Evolutionary conservation across 768 basidiomycete species (phyloP), one percentile per base, ranked within the genome.

Genomic region (Suillus bovinus): DNA sequence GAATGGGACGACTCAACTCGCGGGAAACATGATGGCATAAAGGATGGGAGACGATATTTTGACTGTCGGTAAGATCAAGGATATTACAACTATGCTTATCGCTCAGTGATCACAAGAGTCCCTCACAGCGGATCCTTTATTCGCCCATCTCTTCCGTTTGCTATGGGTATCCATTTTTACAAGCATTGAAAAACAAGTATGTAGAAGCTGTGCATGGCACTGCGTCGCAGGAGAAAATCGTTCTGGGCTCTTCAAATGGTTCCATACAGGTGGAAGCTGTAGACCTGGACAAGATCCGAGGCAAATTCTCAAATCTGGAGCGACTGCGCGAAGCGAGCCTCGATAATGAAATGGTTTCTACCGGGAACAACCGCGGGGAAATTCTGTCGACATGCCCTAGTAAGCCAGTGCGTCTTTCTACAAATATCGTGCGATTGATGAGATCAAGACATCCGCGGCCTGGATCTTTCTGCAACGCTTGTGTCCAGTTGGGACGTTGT

Each of bases 1-100:
- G 96, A 99, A 77, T 99, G 96, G 93, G 96, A 99, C 70, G 88
- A 94, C 69, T 83, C 87, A 22, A 63, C 72, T 9, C 85, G 94
- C 61, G 96, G 96, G 31, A 96, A 91, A 73, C 95, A 98, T 72
- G 86, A 90, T 67, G 96, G 96, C 7, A 71, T 80, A 66, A 91
- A 93, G 70, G 86, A 93, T 66, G 89, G 86, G 53, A 83, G 80
- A 64, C 81, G 80, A 44, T 95, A 96, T 75, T 99, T 98, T 73
- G 70, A 77, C 50, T 93, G 90, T 77, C 78, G 82, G 93, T 94
- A 75, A 79, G 74, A 65, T 22, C 55, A 20, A 27, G 38, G 38
- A 7, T 11, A 27, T 20, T 62, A 41, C 63, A 57, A 62, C 50
- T 55, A 63, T 58, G 17, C 59, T 65, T 39, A 60, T 61, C 38